Evolutionary conservation across 1,284 basidiomycete genomes (phyloP).

Genomic region (Schizophyllum amplum): DNA sequence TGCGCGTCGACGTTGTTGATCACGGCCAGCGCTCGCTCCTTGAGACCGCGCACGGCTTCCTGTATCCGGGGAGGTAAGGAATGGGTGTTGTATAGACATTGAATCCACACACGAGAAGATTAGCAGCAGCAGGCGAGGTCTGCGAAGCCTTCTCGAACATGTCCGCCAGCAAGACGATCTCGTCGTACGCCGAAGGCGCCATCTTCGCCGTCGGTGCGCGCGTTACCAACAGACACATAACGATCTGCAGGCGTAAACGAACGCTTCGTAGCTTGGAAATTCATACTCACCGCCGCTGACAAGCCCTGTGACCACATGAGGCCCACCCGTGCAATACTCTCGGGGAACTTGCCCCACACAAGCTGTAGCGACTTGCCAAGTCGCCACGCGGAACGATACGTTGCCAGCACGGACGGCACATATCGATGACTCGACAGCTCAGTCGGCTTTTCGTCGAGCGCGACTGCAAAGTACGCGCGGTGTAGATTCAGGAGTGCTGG

Average conservation of each 20-base stretch:
- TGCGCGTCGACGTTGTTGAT: constrained; percentile 24
- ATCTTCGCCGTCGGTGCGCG: constrained; percentile 50
- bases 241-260: constrained; percentile 35
- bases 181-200: constrained; percentile 44
- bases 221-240: constrained; percentile 58
- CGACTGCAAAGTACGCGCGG: constrained; percentile 58
- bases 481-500: constrained; percentile 61
- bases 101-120: constrained; percentile 35
- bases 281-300: constrained; percentile 47
- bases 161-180: constrained; percentile 41
- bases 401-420: constrained; percentile 58
- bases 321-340: constrained; percentile 36
- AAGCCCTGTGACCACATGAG: constrained; percentile 53
- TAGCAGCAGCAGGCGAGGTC: constrained; percentile 37
- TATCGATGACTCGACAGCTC: constrained; percentile 55
- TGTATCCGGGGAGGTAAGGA: constrained; percentile 22
- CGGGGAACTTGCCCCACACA: constrained; percentile 31
- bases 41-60: constrained; percentile 43
- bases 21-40: constrained; percentile 43
- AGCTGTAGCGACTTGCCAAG: constrained; percentile 40
- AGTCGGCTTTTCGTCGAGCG: constrained; percentile 47
- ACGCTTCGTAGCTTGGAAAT: constrained; percentile 1
- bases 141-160: constrained; percentile 46
- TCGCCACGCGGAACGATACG: constrained; percentile 63
- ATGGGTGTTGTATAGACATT: too few species aligned